Conservation (phyloP, 371 early-diverging fungal genomes). For the Apophysomyces trapeziformis region DNA sequence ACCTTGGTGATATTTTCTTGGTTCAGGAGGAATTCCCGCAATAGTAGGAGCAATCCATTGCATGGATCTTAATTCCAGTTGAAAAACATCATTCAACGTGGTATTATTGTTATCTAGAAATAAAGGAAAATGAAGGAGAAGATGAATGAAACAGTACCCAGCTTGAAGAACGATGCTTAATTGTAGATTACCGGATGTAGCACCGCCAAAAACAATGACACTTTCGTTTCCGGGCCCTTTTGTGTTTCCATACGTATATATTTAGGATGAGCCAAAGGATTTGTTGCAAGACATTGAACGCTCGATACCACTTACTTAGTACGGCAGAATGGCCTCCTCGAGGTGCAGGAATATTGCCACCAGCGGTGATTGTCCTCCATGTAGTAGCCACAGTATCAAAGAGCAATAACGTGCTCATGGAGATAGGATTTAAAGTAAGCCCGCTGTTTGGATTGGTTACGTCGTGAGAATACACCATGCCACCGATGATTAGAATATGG, state of each 20-base stretch:
- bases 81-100: constrained; percentile 44
- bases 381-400: constrained; percentile 34
- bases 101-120: constrained; percentile 18
- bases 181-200: constrained; percentile 24
- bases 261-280: not conserved
- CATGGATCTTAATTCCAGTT: constrained; percentile 37
- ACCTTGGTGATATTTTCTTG: constrained; percentile 50
- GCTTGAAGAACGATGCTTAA: too few species aligned
- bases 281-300: not conserved
- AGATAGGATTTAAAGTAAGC: constrained; percentile 38
- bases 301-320: constrained; percentile 27
- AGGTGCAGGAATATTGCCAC: constrained; percentile 51
- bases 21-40: constrained; percentile 39
- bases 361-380: constrained; percentile 44
- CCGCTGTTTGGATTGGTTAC: constrained; percentile 34
- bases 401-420: constrained; percentile 39
- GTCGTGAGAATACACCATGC: constrained; percentile 24
- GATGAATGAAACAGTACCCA: too few species aligned
- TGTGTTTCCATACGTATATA: not conserved
- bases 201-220: constrained; percentile 48
- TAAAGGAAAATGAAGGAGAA: too few species aligned
- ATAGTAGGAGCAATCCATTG: constrained; percentile 45
- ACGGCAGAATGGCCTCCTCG: constrained; percentile 48
- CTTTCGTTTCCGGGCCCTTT: constrained; percentile 27
- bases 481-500: constrained; percentile 28